Evolutionary conservation across 2,329 filamentous ascomycete genomes (phyloP), one percentile per base, ranked within the genome.

Genomic region (Ophiobolus disseminans): DNA sequence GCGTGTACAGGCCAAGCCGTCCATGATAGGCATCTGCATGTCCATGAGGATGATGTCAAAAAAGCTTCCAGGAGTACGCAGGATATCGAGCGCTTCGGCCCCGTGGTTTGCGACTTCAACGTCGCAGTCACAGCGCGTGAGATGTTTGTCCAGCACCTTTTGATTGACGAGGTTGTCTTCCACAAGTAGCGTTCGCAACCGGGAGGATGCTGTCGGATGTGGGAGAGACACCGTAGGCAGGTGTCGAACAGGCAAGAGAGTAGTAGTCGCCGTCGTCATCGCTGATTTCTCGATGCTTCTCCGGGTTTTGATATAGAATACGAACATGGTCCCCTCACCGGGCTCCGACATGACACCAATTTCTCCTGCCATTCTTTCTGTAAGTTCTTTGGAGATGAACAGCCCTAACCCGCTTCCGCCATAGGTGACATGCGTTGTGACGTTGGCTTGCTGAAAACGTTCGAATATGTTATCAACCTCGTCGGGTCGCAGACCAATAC

Each of bases 241-340:
- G n/a, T n/a, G n/a, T n/a, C n/a, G n/a, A n/a, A n/a, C n/a, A n/a
- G 8, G n/a, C n/a, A 10, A 11, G n/a, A 19, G 7, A 17, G 16
- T 20, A n/a, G 9, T 36, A 17, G 34, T 20, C 20, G 17, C 17
- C 11, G 21, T 16, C 2, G 16, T 22, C 19, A n/a, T 35, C 32
- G 28, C 36, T 34, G 13, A 19, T 25, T 25, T 21, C 13, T 7
- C 5, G 4, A 16, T 32, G 22, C 30, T 43, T 64, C 69, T 60
- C 20, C 64, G 53, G 0, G 69, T 59, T 35, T 72, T 72, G 58
- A 78, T 68, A 56, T 76, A 78, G 57, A 79, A 79, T 1, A 70
- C 75, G 48, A 79, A 78, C 0, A 73, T 77, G 9, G 68, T 74
- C 2, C 72, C 72, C 21, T 69, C 47, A 2, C 70, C 72, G 7